Base-by-base conservation (phyloP, 2,329 filamentous ascomycete genomes). In the Gnomoniopsis smithogilvyi region DNA sequence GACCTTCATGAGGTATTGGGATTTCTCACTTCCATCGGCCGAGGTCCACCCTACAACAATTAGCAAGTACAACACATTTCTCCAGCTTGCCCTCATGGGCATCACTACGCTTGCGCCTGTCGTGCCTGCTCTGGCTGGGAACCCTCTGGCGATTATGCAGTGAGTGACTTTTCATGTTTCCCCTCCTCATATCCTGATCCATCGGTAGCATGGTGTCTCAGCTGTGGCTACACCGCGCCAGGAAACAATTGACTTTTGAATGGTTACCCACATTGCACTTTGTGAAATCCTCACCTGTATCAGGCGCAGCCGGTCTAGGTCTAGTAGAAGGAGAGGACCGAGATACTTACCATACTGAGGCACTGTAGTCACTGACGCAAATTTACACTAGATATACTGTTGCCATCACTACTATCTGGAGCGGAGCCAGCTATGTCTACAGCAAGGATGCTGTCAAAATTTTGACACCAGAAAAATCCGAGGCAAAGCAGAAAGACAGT, bases 391-490 rank as follows among this genome's bases (percentile, higher is more conserved):
- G 91, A 69, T 94, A 91, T 66, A 74, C 96, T 15, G 94, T 99
- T 2, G 93, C 92, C 0, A 84, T 81, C 0, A 99, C 95, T 3
- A 99, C 95, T 0, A 75, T 96, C 6, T 98, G 93, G 91, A 97
- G 92, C 63, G 95, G 95, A 8, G 80, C 93, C 15, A 96, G 93
- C 72, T 99, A 99, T 71, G 81, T 96, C 7, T 96, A 89, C 71
- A 91, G 86, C 65, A 96, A 95, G 72, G 89, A 96, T 67, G 94
- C 92, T 0, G 93, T 98, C 34, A 96, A 89, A 72, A 97, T 98
- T 58, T 72, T 98, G 46, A 72, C 74, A 0, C 67, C 74, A 50
- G 68, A 65, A 19, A 50, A 54, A 6, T 48, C 52, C 26, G 69
- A 70, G 55, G 62, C 65, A 34, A 67, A 68, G 47, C 56, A 56